Conservation (phyloP, 2,329 filamentous ascomycete genomes). For the Lanzia echinophila region DNA sequence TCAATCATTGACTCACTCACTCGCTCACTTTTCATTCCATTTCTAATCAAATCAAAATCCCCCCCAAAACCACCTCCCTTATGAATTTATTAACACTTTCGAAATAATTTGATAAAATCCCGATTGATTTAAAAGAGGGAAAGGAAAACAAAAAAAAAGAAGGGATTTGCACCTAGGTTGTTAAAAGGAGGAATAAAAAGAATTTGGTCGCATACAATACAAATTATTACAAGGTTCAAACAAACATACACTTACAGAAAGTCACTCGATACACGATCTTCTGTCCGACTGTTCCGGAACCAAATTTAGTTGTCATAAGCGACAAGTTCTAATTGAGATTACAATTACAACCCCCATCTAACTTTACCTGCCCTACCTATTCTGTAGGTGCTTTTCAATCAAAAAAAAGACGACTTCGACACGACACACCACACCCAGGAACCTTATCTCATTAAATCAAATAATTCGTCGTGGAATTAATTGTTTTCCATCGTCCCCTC, state of each 20-base stretch:
- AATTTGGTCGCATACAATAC: background rate
- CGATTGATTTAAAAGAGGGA: too few relatives aligned
- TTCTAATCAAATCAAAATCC: too few relatives aligned
- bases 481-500: background rate
- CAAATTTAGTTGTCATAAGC: constrained; percentile 10
- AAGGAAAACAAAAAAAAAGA: too few relatives aligned
- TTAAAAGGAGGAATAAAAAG: too few relatives aligned
- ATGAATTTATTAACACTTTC: too few relatives aligned
- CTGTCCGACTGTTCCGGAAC: constrained; percentile 11
- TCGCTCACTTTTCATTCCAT: too few relatives aligned
- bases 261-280: constrained; percentile 4
- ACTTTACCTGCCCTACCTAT: background rate
- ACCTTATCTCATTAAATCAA: background rate
- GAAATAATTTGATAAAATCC: too few relatives aligned
- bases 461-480: background rate
- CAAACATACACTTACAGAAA: background rate
- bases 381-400: constrained; percentile 2
- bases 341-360: background rate
- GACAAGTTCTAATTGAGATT: constrained; percentile 6
- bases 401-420: background rate
- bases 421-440: background rate
- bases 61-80: too few relatives aligned
- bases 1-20: too few relatives aligned
- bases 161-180: too few relatives aligned
- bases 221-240: constrained; percentile 3